Evolutionary conservation across 2,329 filamentous ascomycete species (phyloP), one percentile per base, ranked within the genome.

Genomic region (Cladosporium colombiae): DNA sequence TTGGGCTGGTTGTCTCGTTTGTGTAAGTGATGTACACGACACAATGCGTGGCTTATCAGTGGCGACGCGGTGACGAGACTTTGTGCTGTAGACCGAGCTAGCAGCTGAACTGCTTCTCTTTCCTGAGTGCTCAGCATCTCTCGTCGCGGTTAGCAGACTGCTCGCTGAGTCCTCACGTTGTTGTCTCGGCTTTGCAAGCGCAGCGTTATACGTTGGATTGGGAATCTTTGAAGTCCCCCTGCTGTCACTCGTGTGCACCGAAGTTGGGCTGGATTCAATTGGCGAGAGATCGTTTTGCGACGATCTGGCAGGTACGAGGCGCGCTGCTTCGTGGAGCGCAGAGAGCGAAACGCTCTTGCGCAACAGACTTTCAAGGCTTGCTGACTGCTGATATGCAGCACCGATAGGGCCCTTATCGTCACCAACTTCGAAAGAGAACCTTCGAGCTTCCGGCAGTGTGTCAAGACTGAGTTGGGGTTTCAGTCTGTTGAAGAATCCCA

Each of bases 371-470:
- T 70, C 62, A 65, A 64, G 35, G 40, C 44, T 53, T 21, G 49
- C 35, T 25, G 52, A 29, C 49, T 56, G 29, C 7, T 52, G 59
- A n/a, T 40, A 29, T 23, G 33, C 13, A 13, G 60, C 49, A 14
- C 16, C 62, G 50, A 74, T 68, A 6, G 68, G 68, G 50, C 65
- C 69, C 7, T 72, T 61, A 65, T 82, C 80, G 57, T 81, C 79
- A 49, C 79, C 80, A 18, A 76, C 73, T 49, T 80, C 79, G 61
- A 82, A 81, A 0, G 80, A 82, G 68, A 81, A 82, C 49, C 78
- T 75, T 37, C 78, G 74, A 2, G 44, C 40, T 4, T 66, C 65
- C 8, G 65, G 61, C 13, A 64, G 29, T 29, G 61, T 63, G 14
- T 74, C 73, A 14, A 70, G 58, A 55, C 58, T 68, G 14, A 70